Evolutionary conservation across 2,329 filamentous ascomycete genomes (phyloP), one percentile per base, ranked within the genome.

Genomic region (Aspergillus calidoustus): DNA sequence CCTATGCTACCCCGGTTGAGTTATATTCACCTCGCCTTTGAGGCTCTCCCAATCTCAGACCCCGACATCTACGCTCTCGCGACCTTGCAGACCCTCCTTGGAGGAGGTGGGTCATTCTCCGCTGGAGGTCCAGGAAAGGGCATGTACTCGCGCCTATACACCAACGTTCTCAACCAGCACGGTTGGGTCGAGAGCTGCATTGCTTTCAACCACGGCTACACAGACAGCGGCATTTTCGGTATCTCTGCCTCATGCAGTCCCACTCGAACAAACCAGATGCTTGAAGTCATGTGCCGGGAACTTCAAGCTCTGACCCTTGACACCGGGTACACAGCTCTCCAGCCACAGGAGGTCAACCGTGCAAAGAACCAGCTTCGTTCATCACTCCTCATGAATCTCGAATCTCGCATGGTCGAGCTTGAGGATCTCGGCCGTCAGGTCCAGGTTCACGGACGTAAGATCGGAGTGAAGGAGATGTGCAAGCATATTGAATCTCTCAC

Each of bases 111-210:
- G 25, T 97, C 93, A 59, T 99, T 99, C 82, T 96, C 92, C 17
- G 95, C 95, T 57, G 95, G 95, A 70, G 95, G 95, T 0, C 95
- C 95, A 4, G 95, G 95, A 57, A 99, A 99, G 82, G 95, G 95
- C 76, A 99, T 99, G 95, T 98, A 98, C 83, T 96, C 92, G 43
- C 90, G 95, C 13, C 87, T 99, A 8, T 99, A 97, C 83, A 98
- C 93, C 66, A 97, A 97, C 76, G 94, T 98, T 0, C 86, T 99
- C 55, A 99, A 99, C 82, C 93, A 98, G 80, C 89, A 97, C 80
- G 92, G 91, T 69, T 99, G 94, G 94, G 92, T 99, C 28, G 95
- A 99, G 80, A 93, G 89, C 63, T 98, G 95, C 80, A 85, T 96
- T 55, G 91, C 94, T 31, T 98, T 98, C 83, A 98, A 98, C 83